Evolutionary conservation across 2,329 filamentous ascomycete species (phyloP).

Genomic region (Neonectria sp.): DNA sequence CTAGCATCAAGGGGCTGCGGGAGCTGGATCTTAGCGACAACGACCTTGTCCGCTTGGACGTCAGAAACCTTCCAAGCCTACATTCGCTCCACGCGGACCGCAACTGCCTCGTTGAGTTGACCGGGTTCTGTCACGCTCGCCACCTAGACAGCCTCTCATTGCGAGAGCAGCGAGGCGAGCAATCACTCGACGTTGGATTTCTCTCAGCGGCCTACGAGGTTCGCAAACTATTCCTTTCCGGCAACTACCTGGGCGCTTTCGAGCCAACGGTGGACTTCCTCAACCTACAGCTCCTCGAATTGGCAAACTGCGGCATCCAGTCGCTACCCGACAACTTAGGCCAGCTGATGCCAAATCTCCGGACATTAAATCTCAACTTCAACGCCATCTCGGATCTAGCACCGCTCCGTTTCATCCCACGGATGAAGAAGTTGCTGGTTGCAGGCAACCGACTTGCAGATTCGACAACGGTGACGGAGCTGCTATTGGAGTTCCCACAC

Average conservation of each 20-base stretch:
- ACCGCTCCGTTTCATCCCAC: conserved; percentile 81
- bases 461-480: conserved; percentile 77
- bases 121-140: conserved; percentile 76
- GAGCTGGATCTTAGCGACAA: conserved; percentile 81
- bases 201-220: conserved; percentile 77
- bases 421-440: conserved; percentile 81
- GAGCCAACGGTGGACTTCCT: conserved; percentile 78
- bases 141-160: conserved; percentile 86
- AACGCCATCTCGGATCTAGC: conserved; percentile 86
- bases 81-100: conserved; percentile 82
- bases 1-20: conserved; percentile 65
- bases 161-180: conserved; percentile 77
- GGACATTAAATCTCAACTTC: conserved; percentile 91
- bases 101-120: conserved; percentile 77
- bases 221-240: conserved; percentile 82
- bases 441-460: conserved; percentile 86
- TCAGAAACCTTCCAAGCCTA: conserved; percentile 75
- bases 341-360: conserved; percentile 84
- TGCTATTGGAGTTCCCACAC: conserved; percentile 78
- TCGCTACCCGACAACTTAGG: conserved; percentile 80
- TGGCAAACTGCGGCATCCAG: conserved; percentile 88
- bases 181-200: conserved; percentile 66
- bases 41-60: conserved; percentile 74
- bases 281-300: conserved; percentile 89
- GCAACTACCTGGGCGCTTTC: conserved; percentile 78